phyloP scores from a whole-genome alignment of 139 green algal genomes.

The Micractinium conductrix region DNA sequence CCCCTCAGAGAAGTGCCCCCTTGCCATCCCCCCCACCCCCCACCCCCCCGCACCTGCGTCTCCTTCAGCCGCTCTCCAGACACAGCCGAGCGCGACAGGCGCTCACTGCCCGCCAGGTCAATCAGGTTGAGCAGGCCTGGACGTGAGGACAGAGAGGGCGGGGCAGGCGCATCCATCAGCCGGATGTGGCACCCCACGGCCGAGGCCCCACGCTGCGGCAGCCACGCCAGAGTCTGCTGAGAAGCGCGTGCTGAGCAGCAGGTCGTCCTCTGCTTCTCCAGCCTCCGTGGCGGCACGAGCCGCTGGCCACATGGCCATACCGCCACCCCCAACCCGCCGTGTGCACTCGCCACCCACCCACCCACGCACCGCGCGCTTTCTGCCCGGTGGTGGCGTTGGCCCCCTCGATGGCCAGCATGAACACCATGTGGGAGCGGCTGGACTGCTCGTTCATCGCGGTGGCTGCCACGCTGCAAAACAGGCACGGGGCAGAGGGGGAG shows the following conservation, averaged over 20 bases:
- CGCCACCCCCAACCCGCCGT: too few relatives aligned
- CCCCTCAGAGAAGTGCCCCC: too few relatives aligned
- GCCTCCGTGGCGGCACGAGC: not conserved
- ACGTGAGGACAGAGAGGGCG: too few relatives aligned
- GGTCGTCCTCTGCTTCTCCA: too few relatives aligned
- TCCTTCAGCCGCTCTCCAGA: conserved; percentile 87
- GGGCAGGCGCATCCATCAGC: not conserved
- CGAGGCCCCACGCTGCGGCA: not conserved
- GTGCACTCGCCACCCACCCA: too few relatives aligned
- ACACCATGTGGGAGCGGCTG: conserved; percentile 88
- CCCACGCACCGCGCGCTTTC: conserved; percentile 63
- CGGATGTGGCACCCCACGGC: not conserved
- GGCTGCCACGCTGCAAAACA: conserved; percentile 44
- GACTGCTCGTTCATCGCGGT: conserved; percentile 95
- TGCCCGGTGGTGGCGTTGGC: conserved; percentile 68
- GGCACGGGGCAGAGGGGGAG: too few relatives aligned
- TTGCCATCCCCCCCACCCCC: too few relatives aligned
- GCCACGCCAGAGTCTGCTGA: not conserved
- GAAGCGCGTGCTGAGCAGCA: too few relatives aligned
- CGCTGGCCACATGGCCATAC: too few relatives aligned
- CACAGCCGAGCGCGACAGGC: conserved; percentile 72
- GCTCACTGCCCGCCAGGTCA: conserved; percentile 92
- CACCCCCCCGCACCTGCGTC: conserved; percentile 75
- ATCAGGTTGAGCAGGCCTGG: conserved; percentile 87
- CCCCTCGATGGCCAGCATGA: conserved; percentile 94